Percentiles rank a stretch among this genome's conserved stretches.
Conservation (phyloP, 768 basidiomycete species). For the Hygrocybe punicea region DNA sequence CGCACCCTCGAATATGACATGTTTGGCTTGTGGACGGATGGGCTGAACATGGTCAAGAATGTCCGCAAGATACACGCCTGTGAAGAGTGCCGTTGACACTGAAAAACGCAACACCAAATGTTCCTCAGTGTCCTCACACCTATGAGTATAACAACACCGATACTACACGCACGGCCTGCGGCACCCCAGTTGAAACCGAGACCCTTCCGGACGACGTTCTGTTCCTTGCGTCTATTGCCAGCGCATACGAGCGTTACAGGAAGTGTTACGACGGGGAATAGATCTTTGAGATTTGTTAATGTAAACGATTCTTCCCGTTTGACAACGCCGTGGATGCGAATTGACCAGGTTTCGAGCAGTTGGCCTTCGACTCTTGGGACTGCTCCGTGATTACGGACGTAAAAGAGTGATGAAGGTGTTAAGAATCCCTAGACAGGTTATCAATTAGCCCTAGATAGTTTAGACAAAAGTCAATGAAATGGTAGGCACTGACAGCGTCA, state of each 20-base stretch:
- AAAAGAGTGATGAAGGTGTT: constrained; percentile 52
- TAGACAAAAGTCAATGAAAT: background rate
- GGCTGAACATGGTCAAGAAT: constrained; percentile 48
- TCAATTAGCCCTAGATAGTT: background rate
- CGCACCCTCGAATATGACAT: constrained; percentile 58
- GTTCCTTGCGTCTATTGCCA: constrained; percentile 63
- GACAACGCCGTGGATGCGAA: constrained; percentile 42
- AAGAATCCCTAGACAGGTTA: constrained; percentile 46
- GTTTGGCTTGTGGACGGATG: constrained; percentile 33
- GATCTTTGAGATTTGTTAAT: constrained; percentile 42
- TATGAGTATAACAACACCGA: background rate
- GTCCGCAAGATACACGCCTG: constrained; percentile 56
- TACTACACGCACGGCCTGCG: constrained; percentile 24
- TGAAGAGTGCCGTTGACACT: constrained; percentile 54
- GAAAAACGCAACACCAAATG: background rate
- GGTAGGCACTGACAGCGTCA: constrained; percentile 7
- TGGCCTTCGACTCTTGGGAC: constrained; percentile 47
- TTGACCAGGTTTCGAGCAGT: constrained; percentile 40
- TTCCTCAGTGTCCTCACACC: background rate
- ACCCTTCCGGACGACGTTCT: constrained; percentile 56
- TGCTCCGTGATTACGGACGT: constrained; percentile 62
- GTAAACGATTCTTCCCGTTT: constrained; percentile 28
- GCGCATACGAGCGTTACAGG: constrained; percentile 64
- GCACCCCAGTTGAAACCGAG: constrained; percentile 58
- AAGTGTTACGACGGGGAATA: constrained; percentile 52